phyloP scores from a whole-genome alignment of 768 basidiomycete species.

The Lactarius psammicola region DNA sequence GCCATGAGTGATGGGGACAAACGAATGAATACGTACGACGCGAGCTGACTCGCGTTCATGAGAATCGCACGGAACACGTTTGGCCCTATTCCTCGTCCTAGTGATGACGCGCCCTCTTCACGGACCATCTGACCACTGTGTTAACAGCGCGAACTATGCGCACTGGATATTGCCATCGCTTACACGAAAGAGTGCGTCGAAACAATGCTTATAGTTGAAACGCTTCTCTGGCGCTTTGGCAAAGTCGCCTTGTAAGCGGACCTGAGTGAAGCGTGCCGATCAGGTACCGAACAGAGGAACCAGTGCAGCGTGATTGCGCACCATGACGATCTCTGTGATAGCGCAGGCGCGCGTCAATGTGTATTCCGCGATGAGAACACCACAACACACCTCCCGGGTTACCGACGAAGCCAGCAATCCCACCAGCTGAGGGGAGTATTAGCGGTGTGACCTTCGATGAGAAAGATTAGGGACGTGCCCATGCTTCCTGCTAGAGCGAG shows the following conservation, averaged over 20 bases:
- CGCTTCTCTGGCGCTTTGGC: conserved; percentile 86
- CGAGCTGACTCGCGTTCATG: conserved; percentile 92
- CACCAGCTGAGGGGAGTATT: conserved; percentile 55
- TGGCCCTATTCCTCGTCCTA: conserved; percentile 74
- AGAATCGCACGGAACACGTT: conserved; percentile 84
- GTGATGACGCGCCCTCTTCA: conserved; percentile 78
- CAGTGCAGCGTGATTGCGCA: background rate
- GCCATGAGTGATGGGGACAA: background rate
- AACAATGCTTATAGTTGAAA: conserved; percentile 86
- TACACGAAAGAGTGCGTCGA: conserved; percentile 84
- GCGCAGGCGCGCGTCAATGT: background rate
- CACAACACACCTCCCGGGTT: conserved; percentile 70
- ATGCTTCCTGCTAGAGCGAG: conserved; percentile 80
- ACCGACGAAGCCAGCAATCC: conserved; percentile 83
- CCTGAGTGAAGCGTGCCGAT: conserved; percentile 37
- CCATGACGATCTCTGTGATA: conserved; percentile 71
- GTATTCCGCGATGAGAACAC: background rate
- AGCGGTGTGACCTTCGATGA: background rate
- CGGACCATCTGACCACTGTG: conserved; percentile 64
- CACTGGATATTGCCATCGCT: conserved; percentile 41
- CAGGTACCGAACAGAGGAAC: background rate
- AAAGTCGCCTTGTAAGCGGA: conserved; percentile 87
- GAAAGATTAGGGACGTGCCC: conserved; percentile 45
- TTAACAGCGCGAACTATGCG: conserved; percentile 14
- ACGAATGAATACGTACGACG: conserved; percentile 56